These are phyloP conservation scores for Falciphora oryzae DNA, from an alignment of 2,329 filamentous ascomycete genomes.

Conservation along the genomic window DNA sequence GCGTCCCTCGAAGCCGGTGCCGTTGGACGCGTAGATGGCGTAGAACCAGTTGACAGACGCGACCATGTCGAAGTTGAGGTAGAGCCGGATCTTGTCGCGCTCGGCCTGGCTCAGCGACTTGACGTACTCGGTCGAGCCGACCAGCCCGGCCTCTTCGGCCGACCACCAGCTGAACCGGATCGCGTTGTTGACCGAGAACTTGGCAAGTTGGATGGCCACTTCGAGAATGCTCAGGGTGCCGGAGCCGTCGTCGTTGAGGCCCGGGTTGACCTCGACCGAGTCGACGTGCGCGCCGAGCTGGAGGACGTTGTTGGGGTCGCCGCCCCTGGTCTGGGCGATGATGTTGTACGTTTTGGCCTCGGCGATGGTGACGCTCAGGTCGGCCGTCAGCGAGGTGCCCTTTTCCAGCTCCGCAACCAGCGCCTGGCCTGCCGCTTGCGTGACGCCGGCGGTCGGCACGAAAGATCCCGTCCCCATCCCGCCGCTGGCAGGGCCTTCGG, in stretches of 20 bases:
- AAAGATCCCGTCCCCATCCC: slow-evolving; percentile 62
- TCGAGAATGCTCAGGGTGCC: slow-evolving; percentile 59
- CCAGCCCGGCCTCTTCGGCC: slow-evolving; percentile 47
- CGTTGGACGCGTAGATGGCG: slow-evolving; percentile 54
- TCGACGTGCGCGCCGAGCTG: slow-evolving; percentile 62
- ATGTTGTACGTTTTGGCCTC: slow-evolving; percentile 53
- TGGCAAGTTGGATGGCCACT: slow-evolving; percentile 51
- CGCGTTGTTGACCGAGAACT: slow-evolving; percentile 34
- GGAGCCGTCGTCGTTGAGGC: slow-evolving; percentile 75
- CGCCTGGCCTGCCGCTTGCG: slow-evolving; percentile 50
- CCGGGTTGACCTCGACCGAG: slow-evolving; percentile 57
- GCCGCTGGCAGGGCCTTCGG: slow-evolving; percentile 55
- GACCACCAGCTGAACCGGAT: slow-evolving; percentile 59
- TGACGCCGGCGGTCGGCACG: slow-evolving; percentile 63
- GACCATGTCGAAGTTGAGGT: slow-evolving; percentile 54
- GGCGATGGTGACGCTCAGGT: slow-evolving; percentile 30
- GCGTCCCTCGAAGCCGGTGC: slow-evolving; percentile 53
- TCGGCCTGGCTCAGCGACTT: slow-evolving; percentile 36
- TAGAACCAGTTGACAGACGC: slow-evolving; percentile 44
- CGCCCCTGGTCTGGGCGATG: slow-evolving; percentile 53
- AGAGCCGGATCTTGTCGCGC: slow-evolving; percentile 43
- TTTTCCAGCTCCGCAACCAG: slow-evolving; percentile 40
- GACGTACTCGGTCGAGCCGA: slow-evolving; percentile 51
- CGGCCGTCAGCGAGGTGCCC: background rate
- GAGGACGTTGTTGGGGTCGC: slow-evolving; percentile 58